These are phyloP conservation scores for Saccharomyces paradoxus DNA, from an alignment of 805 yeast genomes.

Conservation along the genomic window DNA sequence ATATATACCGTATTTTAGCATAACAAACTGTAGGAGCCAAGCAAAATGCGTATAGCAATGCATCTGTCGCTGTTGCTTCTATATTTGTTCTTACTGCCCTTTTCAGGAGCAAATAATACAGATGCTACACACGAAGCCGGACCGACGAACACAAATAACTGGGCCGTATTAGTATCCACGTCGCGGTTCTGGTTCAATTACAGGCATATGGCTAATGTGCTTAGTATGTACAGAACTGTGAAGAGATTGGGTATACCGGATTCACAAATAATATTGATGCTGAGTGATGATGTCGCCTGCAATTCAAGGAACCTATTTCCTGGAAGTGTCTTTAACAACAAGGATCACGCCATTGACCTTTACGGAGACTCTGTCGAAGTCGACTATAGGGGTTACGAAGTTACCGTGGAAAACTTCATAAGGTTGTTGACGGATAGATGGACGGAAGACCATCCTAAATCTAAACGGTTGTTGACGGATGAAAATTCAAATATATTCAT, in stretches of 20 bases:
- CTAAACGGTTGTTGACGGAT: constrained; percentile 84
- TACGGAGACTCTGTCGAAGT: constrained; percentile 94
- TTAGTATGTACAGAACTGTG: constrained; percentile 91
- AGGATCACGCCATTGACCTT: constrained; percentile 82
- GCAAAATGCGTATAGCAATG: not conserved
- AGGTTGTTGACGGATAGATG: constrained; percentile 89
- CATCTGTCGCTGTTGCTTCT: not conserved
- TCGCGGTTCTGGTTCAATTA: constrained; percentile 98
- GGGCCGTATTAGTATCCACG: constrained; percentile 90
- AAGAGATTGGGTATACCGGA: constrained; percentile 96
- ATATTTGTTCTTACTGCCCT: not conserved
- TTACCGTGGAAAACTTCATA: constrained; percentile 94
- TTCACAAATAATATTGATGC: constrained; percentile 91
- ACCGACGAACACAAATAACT: constrained; percentile 49
- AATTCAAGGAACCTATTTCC: constrained; percentile 94
- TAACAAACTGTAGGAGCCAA: not conserved
- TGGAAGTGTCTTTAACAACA: constrained; percentile 90
- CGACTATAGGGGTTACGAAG: constrained; percentile 95
- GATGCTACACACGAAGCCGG: not conserved
- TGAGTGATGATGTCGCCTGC: constrained; percentile 95
- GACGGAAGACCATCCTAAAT: constrained; percentile 89
- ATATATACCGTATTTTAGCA: not conserved
- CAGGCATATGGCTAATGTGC: constrained; percentile 93
- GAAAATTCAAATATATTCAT: constrained; percentile 90
- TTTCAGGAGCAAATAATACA: not conserved